Conservation (phyloP, 495 filamentous ascomycete species). For the Talaromyces wortmannii region DNA sequence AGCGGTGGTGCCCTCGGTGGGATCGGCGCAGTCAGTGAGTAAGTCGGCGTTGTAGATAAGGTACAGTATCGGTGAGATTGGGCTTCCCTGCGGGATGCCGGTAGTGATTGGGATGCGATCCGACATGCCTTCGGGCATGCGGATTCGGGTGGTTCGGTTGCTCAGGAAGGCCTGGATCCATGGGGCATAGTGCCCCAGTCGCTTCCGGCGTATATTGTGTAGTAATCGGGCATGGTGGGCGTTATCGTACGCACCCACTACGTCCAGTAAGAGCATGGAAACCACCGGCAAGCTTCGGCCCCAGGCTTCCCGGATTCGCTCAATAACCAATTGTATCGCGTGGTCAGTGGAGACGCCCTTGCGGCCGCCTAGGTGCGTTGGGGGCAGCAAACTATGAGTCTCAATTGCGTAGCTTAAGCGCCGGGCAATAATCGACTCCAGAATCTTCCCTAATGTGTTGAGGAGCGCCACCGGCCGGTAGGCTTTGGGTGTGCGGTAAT, state of each 20-base stretch:
- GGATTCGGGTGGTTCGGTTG: constrained; percentile 6
- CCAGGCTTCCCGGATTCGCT: constrained; percentile 13
- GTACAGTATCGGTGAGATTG: constrained; percentile 19
- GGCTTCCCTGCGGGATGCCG: constrained; percentile 15
- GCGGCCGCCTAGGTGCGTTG: constrained; percentile 14
- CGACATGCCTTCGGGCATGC: constrained; percentile 5
- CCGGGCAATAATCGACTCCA: constrained; percentile 17
- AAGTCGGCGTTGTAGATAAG: constrained; percentile 14
- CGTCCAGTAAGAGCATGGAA: not conserved
- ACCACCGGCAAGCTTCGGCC: not conserved
- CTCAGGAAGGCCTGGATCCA: constrained; percentile 10
- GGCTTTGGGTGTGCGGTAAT: constrained; percentile 20
- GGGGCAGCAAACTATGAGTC: constrained; percentile 12
- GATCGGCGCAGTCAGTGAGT: constrained; percentile 3
- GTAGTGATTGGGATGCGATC: constrained; percentile 1
- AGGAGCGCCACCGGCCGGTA: constrained; percentile 27
- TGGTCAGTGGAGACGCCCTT: constrained; percentile 12
- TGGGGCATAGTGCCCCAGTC: constrained; percentile 3
- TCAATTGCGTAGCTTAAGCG: constrained; percentile 16
- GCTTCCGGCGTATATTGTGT: constrained; percentile 12
- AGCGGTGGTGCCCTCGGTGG: not conserved
- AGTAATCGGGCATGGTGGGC: constrained; percentile 14
- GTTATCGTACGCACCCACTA: constrained; percentile 11
- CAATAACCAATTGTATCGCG: constrained; percentile 13
- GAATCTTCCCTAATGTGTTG: constrained; percentile 23